Evolutionary conservation across 148 eudicot species (phyloP).

Genomic region (Gaultheria prostrata): DNA sequence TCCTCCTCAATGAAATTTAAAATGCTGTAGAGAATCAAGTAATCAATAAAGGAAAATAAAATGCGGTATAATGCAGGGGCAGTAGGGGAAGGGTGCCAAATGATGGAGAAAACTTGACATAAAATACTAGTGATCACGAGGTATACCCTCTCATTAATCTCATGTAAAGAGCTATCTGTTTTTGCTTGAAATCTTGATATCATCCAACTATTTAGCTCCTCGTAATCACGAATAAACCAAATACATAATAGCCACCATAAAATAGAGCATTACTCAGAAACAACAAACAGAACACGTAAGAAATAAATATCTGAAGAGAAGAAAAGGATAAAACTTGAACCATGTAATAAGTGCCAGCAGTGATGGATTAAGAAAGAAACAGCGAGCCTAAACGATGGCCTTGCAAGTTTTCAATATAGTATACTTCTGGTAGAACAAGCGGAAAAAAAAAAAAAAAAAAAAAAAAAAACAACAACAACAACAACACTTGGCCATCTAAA

Average conservation of each 20-base stretch:
- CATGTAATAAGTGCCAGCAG: neutral
- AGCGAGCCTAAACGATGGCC: neutral
- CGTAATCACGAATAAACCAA: neutral
- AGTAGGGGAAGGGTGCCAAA: neutral
- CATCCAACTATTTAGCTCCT: no score
- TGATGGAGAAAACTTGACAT: neutral
- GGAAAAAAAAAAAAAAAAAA: neutral
- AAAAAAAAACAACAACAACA: neutral
- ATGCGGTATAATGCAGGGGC: neutral
- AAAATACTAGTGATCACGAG: no score
- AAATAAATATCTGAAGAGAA: neutral
- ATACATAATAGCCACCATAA: neutral
- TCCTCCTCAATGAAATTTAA: neutral
- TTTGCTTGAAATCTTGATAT: neutral
- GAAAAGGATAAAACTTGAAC: neutral
- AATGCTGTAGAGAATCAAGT: neutral
- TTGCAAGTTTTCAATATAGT: neutral
- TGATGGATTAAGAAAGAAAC: neutral
- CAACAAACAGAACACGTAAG: neutral
- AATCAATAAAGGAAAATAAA: neutral
- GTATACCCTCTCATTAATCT: neutral
- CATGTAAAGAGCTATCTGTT: neutral
- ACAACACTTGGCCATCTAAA: neutral
- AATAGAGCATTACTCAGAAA: neutral
- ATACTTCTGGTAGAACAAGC: neutral